Percentiles rank a stretch among this genome's conserved stretches.
These are phyloP conservation scores for Globisporangium okanoganense DNA, from an alignment of 352 stramenopile genomes.

Conservation along the genomic window DNA sequence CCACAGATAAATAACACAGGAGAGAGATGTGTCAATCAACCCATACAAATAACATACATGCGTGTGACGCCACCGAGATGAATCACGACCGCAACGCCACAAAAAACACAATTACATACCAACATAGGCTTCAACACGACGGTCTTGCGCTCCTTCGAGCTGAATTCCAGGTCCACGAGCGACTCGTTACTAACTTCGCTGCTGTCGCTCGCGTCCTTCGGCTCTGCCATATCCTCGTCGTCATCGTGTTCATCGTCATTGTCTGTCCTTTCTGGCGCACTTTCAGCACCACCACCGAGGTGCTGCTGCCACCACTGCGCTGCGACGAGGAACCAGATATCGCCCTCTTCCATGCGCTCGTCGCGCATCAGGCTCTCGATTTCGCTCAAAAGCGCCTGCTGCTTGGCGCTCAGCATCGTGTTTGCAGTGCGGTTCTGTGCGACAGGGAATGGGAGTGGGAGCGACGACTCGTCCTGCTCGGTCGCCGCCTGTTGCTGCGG, in stretches of 20 bases:
- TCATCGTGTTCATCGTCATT: conserved; percentile 14
- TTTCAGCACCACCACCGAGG: conserved; percentile 19
- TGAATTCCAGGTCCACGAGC: conserved; percentile 48
- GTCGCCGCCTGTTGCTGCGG: not conserved
- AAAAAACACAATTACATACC: conserved; percentile 21
- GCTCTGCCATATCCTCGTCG: conserved; percentile 16
- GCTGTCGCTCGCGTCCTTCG: conserved; percentile 3
- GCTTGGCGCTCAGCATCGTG: not conserved
- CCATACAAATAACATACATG: not conserved
- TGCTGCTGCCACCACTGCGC: conserved; percentile 48
- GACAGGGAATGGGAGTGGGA: not conserved
- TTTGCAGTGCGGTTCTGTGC: not conserved
- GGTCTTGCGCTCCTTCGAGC: conserved; percentile 32
- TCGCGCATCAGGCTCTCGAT: conserved; percentile 22
- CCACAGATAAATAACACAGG: not conserved
- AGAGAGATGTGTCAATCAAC: conserved; percentile 1
- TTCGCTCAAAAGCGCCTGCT: conserved; percentile 16
- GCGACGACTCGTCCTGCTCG: not conserved
- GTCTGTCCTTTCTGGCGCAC: conserved; percentile 8
- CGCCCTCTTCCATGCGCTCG: conserved; percentile 40
- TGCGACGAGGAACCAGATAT: conserved; percentile 61
- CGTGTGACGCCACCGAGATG: not conserved
- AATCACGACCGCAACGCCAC: not conserved
- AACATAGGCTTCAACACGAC: conserved; percentile 59
- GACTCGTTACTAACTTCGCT: conserved; percentile 27